Base-by-base conservation (phyloP, 1,284 basidiomycete species). In the Singerocomus inundabilis region DNA sequence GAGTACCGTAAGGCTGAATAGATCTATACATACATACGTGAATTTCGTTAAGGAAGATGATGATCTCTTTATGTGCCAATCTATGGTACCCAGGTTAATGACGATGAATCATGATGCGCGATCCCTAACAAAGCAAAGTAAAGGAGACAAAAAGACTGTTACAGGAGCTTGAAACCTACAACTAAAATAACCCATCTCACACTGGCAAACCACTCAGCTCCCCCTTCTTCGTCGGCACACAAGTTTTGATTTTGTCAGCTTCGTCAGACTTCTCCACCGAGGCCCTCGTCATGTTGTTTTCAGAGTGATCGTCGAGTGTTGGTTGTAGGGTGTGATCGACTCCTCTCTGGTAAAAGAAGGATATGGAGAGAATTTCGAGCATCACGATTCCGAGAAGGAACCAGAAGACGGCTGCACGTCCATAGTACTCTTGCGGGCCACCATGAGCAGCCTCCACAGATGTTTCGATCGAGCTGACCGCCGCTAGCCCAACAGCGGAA, bases 371-470 rank as follows among this genome's bases (percentile, higher is more conserved):
- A 18, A 63, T 56, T 55, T 73, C 70, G 21, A 72, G 29, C 46
- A 53, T 50, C 15, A 74, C 66, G 42, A 77, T 49, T 3, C 62
- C 78, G 11, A 79, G 55, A 12, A 81, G 60, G 60, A 80, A 80
- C 75, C 74, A 80, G 45, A 75, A 77, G 6, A 72, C 72, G 12
- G 72, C 76, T 0, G 70, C 69, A 41, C 75, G 73, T 1, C 79
- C 78, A 12, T 63, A 37, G 54, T 74, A 78, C 11, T 54, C 56
- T 5, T 51, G 46, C 5, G 60, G 48, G 2, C 69, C 71, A 11
- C 68, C 70, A 49, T 65, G 53, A n/a, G 31, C 57, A 29, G 38
- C 49, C 53, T 74, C 70, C 13, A 81, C 67, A 34, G 73, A 74
- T 1, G 74, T 70, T 64, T 78, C 64, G 54, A 82, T 80, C 6